Conservation (phyloP, 179 eudicot species). For the Silene coronaria region DNA sequence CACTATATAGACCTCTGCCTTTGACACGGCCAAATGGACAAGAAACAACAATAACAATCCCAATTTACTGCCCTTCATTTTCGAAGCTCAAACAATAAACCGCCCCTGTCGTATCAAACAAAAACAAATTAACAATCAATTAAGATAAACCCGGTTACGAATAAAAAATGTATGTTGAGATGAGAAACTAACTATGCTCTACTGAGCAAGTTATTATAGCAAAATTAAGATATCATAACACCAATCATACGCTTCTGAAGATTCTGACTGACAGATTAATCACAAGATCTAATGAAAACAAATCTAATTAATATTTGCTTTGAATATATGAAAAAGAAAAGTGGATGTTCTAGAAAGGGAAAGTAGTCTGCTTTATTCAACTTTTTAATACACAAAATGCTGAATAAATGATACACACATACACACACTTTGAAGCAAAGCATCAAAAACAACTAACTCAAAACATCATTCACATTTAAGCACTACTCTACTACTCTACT, state of each 20-base stretch:
- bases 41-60: slow-evolving; percentile 33
- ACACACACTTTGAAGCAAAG: slow-evolving; percentile 32
- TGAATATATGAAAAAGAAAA: slow-evolving; percentile 16
- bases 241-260: slow-evolving; percentile 15
- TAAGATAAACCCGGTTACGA: neutral
- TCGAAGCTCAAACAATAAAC: slow-evolving; percentile 22
- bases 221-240: slow-evolving; percentile 19
- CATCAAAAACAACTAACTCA: slow-evolving; percentile 20
- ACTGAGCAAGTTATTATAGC: neutral
- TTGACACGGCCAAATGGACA: slow-evolving; percentile 32
- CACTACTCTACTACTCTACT: slow-evolving; percentile 1
- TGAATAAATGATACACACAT: slow-evolving; percentile 14
- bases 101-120: slow-evolving; percentile 16
- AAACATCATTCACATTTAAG: slow-evolving; percentile 16
- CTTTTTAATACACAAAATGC: slow-evolving; percentile 13
- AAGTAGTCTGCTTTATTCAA: slow-evolving; percentile 24
- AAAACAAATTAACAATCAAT: slow-evolving; percentile 8
- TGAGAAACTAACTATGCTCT: neutral
- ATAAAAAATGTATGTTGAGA: slow-evolving; percentile 5
- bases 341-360: slow-evolving; percentile 23
- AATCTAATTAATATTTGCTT: slow-evolving; percentile 10
- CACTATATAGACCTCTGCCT: slow-evolving; percentile 65
- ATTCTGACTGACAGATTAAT: slow-evolving; percentile 29
- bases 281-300: slow-evolving; percentile 25
- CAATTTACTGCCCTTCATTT: slow-evolving; percentile 41